Conservation (phyloP, 2,329 filamentous ascomycete species). For the Fusarium penzigii region DNA sequence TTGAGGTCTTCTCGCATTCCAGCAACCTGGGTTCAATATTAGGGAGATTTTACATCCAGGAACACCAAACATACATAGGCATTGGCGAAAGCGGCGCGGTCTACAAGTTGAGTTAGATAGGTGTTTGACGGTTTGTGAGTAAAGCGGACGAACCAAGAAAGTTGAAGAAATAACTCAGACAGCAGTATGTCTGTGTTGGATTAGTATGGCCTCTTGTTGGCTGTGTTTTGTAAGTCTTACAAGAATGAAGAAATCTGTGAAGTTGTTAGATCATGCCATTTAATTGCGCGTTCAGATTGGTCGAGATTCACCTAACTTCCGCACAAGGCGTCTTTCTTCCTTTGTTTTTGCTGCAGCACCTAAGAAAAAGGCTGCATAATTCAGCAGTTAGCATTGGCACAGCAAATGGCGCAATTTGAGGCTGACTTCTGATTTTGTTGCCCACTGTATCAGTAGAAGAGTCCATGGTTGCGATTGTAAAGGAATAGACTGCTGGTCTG, state of each 20-base stretch:
- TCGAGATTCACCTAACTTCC: conserved; percentile 27
- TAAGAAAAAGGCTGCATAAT: conserved; percentile 12
- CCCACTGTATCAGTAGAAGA: too few relatives aligned
- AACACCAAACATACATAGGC: conserved; percentile 35
- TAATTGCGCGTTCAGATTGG: too few relatives aligned
- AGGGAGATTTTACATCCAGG: rapidly evolving
- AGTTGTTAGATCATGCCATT: background rate
- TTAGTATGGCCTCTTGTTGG: rapidly evolving
- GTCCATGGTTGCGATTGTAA: too few relatives aligned
- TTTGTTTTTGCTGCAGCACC: conserved; percentile 11
- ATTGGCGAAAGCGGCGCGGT: conserved; percentile 35
- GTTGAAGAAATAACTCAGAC: conserved; percentile 39
- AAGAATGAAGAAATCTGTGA: conserved; percentile 35
- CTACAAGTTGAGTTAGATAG: conserved; percentile 4
- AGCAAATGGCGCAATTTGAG: too few relatives aligned
- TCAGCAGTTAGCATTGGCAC: too few relatives aligned
- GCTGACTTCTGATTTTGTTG: too few relatives aligned
- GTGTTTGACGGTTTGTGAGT: too few relatives aligned
- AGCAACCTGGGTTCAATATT: conserved; percentile 32
- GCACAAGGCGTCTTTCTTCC: conserved; percentile 32
- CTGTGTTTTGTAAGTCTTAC: too few relatives aligned
- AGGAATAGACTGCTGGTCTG: too few relatives aligned
- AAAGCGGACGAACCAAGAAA: conserved; percentile 34
- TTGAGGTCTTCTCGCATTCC: conserved; percentile 46
- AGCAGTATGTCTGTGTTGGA: conserved; percentile 33